Conservation (phyloP, 2,329 filamentous ascomycete species). For the Coniochaeta prunicola region DNA sequence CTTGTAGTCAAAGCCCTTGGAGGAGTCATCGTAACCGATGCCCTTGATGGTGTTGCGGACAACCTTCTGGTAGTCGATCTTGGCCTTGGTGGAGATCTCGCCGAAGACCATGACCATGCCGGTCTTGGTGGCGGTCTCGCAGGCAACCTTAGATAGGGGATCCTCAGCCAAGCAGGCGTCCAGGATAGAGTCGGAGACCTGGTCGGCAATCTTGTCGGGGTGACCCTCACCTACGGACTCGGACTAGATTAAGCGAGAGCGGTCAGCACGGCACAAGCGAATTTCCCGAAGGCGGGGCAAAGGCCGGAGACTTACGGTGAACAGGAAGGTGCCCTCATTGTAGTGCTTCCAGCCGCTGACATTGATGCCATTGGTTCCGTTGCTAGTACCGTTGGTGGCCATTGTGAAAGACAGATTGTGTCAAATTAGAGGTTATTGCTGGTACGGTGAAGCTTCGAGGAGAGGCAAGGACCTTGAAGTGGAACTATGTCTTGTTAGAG, state of each 20-base stretch:
- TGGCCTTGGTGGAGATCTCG: conserved; percentile 96
- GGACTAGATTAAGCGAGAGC: conserved; percentile 41
- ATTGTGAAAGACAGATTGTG: conserved; percentile 38
- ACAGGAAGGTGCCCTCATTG: conserved; percentile 69
- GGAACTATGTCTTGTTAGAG: not conserved
- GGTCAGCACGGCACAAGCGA: conserved; percentile 9
- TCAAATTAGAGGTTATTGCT: not conserved
- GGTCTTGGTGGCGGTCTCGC: conserved; percentile 99
- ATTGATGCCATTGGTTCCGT: conserved; percentile 33
- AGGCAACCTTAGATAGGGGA: conserved; percentile 97
- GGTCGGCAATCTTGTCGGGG: conserved; percentile 96
- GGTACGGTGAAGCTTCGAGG: not conserved
- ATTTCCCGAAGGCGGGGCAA: not conserved
- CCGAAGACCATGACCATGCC: conserved; percentile 99
- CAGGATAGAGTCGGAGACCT: conserved; percentile 97
- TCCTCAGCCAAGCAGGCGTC: conserved; percentile 94
- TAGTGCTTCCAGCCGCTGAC: conserved; percentile 36
- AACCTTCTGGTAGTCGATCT: conserved; percentile 95
- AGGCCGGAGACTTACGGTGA: conserved; percentile 52
- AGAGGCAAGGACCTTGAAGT: not conserved
- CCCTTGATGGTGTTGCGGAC: conserved; percentile 94
- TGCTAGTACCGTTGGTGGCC: conserved; percentile 41
- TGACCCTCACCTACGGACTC: conserved; percentile 87
- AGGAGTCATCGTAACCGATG: conserved; percentile 95
- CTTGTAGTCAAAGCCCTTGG: conserved; percentile 99